Conservation (phyloP, 2,329 filamentous ascomycete species). For the Lecanosticta acicola region DNA sequence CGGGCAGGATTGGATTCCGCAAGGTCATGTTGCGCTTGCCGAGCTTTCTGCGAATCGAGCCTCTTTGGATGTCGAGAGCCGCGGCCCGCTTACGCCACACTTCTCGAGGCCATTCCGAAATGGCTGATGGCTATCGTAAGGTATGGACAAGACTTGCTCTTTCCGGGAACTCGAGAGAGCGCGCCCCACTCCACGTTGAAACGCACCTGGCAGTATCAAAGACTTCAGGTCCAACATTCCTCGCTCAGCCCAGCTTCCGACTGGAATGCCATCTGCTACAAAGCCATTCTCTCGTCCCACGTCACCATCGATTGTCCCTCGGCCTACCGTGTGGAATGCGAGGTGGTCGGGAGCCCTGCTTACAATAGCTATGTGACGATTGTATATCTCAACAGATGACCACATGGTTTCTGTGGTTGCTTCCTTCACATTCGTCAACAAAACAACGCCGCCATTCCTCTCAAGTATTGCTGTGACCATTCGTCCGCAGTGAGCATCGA, state of each 20-base stretch:
- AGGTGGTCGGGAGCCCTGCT: slow-evolving; percentile 15
- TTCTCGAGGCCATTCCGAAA: not conserved
- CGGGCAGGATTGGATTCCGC: not conserved
- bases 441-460: not conserved
- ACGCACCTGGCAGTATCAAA: too few species aligned
- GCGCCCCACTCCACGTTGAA: too few species aligned
- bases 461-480: not conserved
- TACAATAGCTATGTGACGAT: slow-evolving; percentile 23
- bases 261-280: slow-evolving; percentile 21
- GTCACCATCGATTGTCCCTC: slow-evolving; percentile 20
- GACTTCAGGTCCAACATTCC: slow-evolving; percentile 16
- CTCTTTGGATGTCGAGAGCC: not conserved
- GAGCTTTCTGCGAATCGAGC: not conserved
- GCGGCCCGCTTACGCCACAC: not conserved
- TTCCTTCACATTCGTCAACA: not conserved
- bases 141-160: too few species aligned
- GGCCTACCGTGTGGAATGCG: slow-evolving; percentile 25
- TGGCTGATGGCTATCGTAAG: not conserved
- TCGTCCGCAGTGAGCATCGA: not conserved
- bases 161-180: too few species aligned
- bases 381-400: slow-evolving; percentile 11
- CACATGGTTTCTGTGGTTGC: not conserved
- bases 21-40: not conserved
- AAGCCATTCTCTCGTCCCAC: slow-evolving; percentile 20
- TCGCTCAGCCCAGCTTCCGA: slow-evolving; percentile 8